These are phyloP conservation scores for Colletotrichum sp. DNA, from an alignment of 2,329 filamentous ascomycete species.

Conservation along the genomic window DNA sequence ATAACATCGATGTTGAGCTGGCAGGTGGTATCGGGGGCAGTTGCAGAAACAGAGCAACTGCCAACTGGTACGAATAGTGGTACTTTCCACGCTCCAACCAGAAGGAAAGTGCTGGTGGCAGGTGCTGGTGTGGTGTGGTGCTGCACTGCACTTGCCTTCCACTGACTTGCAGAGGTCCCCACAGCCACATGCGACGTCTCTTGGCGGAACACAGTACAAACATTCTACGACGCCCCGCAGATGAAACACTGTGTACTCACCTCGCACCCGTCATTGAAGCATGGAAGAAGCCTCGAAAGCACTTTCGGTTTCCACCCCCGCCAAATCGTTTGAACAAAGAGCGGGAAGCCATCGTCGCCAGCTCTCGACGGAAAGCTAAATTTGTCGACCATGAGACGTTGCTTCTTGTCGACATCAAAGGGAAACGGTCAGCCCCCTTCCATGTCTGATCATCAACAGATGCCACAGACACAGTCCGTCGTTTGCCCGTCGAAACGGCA, in stretches of 20 bases:
- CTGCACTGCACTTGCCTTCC: background rate
- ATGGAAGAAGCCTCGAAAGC: background rate
- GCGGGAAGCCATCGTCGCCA: background rate
- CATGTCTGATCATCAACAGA: background rate
- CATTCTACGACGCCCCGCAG: accelerated
- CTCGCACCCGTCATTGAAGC: background rate
- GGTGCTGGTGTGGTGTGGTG: background rate
- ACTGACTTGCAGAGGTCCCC: background rate
- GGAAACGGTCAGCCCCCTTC: background rate
- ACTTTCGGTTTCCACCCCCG: background rate
- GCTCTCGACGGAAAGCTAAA: background rate
- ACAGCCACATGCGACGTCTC: background rate
- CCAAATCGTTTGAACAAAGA: background rate
- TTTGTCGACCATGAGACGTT: background rate
- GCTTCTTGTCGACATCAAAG: background rate
- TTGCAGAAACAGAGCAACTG: background rate
- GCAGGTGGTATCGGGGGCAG: background rate
- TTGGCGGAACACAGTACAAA: background rate
- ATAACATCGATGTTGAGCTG: background rate
- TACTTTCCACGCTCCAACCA: background rate
- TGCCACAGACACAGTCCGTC: background rate
- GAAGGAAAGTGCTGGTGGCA: background rate
- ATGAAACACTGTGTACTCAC: background rate
- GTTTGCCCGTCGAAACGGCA: background rate
- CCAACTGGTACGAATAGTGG: background rate